Evolutionary conservation across 1,284 basidiomycete species (phyloP).

Genomic region (Ceratobasidium papillatum): DNA sequence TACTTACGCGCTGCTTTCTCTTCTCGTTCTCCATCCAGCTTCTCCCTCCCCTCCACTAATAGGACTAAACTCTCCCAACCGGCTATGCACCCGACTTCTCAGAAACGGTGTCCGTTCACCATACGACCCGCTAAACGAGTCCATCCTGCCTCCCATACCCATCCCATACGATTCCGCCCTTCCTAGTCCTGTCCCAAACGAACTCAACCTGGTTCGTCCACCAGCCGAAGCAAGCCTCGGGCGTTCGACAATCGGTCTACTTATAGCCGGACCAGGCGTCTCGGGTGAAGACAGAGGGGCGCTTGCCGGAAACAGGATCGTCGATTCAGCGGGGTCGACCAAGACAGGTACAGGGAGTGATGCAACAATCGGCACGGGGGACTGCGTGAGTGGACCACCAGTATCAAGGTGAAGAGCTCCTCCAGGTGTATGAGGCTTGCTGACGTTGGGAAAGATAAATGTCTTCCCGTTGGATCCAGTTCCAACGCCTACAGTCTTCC

Average conservation of each 20-base stretch:
- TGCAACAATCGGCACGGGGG: constrained; percentile 53
- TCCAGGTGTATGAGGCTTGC: constrained; percentile 7
- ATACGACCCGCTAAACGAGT: constrained; percentile 56
- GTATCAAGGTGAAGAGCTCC: constrained; percentile 34
- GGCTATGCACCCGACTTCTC: constrained; percentile 80
- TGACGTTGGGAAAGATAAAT: constrained; percentile 10
- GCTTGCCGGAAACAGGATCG: constrained; percentile 78
- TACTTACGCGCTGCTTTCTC: constrained; percentile 82
- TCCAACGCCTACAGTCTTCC: constrained; percentile 11
- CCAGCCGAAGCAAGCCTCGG: constrained; percentile 54
- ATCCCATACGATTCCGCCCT: neutral
- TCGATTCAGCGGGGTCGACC: constrained; percentile 55
- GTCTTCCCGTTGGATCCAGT: neutral
- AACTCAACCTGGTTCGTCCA: constrained; percentile 66
- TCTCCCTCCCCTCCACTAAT: constrained; percentile 63
- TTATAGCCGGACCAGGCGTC: constrained; percentile 11
- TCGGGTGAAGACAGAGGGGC: constrained; percentile 42
- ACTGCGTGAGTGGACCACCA: neutral
- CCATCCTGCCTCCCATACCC: constrained; percentile 1
- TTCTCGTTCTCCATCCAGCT: constrained; percentile 77
- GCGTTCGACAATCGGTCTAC: constrained; percentile 55
- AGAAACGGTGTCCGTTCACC: constrained; percentile 67
- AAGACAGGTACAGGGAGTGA: constrained; percentile 56
- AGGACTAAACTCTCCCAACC: constrained; percentile 63
- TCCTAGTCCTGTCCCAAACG: constrained; percentile 56